Evolutionary conservation across 139 green algal species (phyloP), one percentile per base, ranked within the genome.

Genomic region (Tetradesmus lagerheimii): DNA sequence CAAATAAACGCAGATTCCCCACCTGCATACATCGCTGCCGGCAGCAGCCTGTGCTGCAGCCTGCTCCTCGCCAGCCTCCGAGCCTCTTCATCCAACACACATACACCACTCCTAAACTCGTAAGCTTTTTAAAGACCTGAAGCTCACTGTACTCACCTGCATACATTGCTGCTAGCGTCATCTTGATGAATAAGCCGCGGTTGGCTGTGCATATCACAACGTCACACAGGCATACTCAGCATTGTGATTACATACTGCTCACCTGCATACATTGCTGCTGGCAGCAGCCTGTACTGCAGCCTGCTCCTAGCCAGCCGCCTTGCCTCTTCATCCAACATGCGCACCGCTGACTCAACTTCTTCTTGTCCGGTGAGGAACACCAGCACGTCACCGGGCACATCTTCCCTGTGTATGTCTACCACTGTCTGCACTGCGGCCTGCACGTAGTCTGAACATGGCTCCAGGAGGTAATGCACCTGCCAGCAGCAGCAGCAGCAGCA

Each of bases 351-450:
- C 47, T 96, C 92, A 71, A 95, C 96, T 91, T 98, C 96, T 41
- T 98, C 92, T 91, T 97, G 93, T 37, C 38, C 45, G 27, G 97
- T 98, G 0, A 99, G 91, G 83, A 99, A 99, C 35, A 99, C 93
- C n/a, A 99, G 93, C 78, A 99, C 92, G 90, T 99, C 97, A 1
- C 97, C 97, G 0, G 97, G 97, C 38, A 95, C 43, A 64, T 96
- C 95, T 31, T 89, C 88, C 41, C 87, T 91, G 93, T 98, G 96
- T 2, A 99, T 95, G 8, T 93, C 87, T 1, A 98, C 80, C 9
- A 93, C 95, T 27, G 97, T 91, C 37, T 95, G 84, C 20, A 99
- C 96, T 4, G 97, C 95, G 29, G 91, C 82, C 25, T 86, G 67
- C 23, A 99, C 89, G 88, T 98, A 99, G 90, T 98, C 89, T 0